phyloP scores from a whole-genome alignment of 371 early-diverging fungal genomes.

The Zancudomyces culisetae region DNA sequence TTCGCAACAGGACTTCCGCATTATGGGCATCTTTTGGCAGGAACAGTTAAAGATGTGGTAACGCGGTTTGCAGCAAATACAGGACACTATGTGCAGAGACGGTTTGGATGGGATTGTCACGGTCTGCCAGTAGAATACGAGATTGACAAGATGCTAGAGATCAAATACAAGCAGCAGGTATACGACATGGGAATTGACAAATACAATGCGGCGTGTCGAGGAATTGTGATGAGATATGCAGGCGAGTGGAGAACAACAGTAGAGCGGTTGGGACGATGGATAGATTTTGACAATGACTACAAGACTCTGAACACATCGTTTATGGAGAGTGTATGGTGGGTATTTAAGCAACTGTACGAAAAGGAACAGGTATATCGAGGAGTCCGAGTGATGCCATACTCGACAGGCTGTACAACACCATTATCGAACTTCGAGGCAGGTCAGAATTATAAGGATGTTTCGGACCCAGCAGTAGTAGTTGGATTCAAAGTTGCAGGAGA shows the following conservation, averaged over 20 bases:
- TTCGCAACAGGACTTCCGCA: conserved; percentile 99
- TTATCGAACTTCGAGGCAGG: conserved; percentile 99
- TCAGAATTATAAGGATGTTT: conserved; percentile 98
- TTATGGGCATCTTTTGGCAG: conserved; percentile 99
- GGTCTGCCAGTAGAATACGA: conserved; percentile 99
- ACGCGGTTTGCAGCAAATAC: conserved; percentile 96
- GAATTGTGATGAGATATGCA: conserved; percentile 97
- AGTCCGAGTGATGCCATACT: conserved; percentile 97
- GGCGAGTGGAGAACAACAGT: conserved; percentile 95
- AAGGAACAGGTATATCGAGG: conserved; percentile 97
- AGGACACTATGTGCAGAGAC: conserved; percentile 94
- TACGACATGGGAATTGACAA: conserved; percentile 94
- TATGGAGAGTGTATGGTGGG: conserved; percentile 99
- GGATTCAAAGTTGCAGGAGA: conserved; percentile 86
- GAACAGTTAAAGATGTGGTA: conserved; percentile 99
- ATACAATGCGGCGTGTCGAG: conserved; percentile 97
- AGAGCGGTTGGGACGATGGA: conserved; percentile 98
- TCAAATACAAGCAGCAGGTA: conserved; percentile 81
- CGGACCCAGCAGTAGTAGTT: conserved; percentile 93
- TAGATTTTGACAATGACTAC: conserved; percentile 99
- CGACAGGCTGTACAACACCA: conserved; percentile 92
- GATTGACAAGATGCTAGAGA: conserved; percentile 95
- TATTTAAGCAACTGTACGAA: conserved; percentile 91
- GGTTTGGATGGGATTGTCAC: conserved; percentile 99
- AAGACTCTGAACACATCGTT: conserved; percentile 90